Evolutionary conservation across 129 eudicot genomes (phyloP).

Genomic region (Pittosporum tobira): DNA sequence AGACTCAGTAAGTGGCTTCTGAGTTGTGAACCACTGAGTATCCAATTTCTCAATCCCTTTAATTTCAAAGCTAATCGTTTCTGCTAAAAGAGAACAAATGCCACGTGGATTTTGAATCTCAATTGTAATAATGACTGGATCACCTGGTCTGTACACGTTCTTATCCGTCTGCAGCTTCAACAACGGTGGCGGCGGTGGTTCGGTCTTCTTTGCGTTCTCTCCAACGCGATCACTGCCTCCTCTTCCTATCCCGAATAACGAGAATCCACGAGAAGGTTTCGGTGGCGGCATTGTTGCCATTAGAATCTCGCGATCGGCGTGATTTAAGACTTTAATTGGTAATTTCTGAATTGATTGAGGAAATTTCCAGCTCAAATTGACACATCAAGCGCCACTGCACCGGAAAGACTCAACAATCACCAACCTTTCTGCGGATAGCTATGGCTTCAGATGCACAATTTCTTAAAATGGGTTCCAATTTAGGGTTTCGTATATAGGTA

Average conservation of each 20-base stretch:
- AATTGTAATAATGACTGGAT: slow-evolving; percentile 51
- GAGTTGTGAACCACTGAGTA: slow-evolving; percentile 77
- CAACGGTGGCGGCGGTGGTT: slow-evolving; percentile 27
- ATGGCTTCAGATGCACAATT: no score
- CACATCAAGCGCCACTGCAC: no score
- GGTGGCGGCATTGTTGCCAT: slow-evolving; percentile 45
- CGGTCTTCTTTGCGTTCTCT: slow-evolving; percentile 9
- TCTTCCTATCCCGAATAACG: slow-evolving; percentile 63
- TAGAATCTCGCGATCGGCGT: slow-evolving; percentile 1
- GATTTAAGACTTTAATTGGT: no score
- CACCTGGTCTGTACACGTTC: slow-evolving; percentile 78
- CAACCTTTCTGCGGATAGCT: no score
- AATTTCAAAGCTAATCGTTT: slow-evolving; percentile 53
- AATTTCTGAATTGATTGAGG: no score
- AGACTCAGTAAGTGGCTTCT: slow-evolving; percentile 38
- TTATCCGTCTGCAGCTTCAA: slow-evolving; percentile 56
- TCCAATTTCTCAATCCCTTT: slow-evolving; percentile 91
- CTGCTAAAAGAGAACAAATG: slow-evolving; percentile 49
- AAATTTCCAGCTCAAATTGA: no score
- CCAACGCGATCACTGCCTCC: slow-evolving; percentile 14
- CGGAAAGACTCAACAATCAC: no score
- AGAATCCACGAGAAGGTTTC: slow-evolving; percentile 39
- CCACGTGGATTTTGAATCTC: slow-evolving; percentile 51
- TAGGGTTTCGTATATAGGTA: no score
- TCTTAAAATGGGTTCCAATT: no score